Conservation (phyloP, 2,329 filamentous ascomycete species). For the Verticillium klebahnii region DNA sequence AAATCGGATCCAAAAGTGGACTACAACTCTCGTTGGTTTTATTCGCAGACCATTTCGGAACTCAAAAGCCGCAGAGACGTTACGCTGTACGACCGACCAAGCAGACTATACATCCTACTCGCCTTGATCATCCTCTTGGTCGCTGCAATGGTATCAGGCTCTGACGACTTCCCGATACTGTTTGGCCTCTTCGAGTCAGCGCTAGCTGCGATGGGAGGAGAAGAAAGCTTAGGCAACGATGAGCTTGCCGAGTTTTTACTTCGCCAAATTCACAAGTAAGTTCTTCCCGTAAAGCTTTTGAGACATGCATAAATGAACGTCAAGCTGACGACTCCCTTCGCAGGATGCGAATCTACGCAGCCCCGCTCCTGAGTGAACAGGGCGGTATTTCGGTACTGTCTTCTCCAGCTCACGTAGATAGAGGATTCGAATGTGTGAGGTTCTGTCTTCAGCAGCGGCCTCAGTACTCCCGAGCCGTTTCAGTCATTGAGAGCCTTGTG, state of each 20-base stretch:
- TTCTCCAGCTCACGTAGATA: background rate
- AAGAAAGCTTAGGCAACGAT: conserved; percentile 10
- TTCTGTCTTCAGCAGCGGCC: conserved; percentile 1
- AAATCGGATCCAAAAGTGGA: too few relatives aligned
- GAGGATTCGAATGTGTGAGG: background rate
- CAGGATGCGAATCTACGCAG: conserved; percentile 5
- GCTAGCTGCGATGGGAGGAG: conserved; percentile 19
- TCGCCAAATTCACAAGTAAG: conserved; percentile 21
- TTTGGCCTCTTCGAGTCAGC: conserved; percentile 21
- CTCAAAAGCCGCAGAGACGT: conserved; percentile 15
- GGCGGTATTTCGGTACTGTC: background rate
- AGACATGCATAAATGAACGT: background rate
- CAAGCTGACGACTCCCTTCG: background rate
- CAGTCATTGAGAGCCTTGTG: conserved; percentile 9
- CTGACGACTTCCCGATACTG: conserved; percentile 19
- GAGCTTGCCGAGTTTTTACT: conserved; percentile 16
- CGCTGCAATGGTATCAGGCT: conserved; percentile 18
- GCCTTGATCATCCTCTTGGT: conserved; percentile 19
- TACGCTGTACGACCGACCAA: conserved; percentile 1
- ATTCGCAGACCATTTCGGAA: conserved; percentile 11
- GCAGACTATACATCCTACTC: conserved; percentile 10
- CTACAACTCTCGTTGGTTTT: conserved; percentile 2
- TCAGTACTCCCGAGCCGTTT: background rate
- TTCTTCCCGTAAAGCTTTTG: background rate
- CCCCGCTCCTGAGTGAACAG: conserved; percentile 1